Conservation (phyloP, 805 yeast species). For the Myxozyma geophila region DNA sequence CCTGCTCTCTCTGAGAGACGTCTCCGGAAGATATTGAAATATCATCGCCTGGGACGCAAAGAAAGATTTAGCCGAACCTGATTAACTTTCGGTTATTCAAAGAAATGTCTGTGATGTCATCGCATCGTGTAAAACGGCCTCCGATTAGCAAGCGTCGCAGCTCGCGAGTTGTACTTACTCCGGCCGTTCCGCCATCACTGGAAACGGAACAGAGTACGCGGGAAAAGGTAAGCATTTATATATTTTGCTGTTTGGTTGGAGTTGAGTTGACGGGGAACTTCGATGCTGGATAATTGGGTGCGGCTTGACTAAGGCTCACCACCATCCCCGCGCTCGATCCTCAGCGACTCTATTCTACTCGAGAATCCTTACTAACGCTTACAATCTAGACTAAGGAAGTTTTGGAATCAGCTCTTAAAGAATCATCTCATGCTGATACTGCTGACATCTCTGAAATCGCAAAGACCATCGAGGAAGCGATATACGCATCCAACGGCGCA, state of each 20-base stretch:
- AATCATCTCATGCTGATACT: constrained; percentile 1
- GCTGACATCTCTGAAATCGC: constrained; percentile 11
- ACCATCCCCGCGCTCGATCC: neutral
- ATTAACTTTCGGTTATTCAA: neutral
- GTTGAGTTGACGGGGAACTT: neutral
- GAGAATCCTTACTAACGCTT: neutral
- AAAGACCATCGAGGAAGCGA: constrained; percentile 17
- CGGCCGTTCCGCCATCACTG: neutral
- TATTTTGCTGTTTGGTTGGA: neutral
- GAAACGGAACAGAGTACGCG: constrained; percentile 16
- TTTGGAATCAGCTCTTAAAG: constrained; percentile 1
- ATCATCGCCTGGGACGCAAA: too few species aligned
- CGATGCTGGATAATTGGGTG: neutral
- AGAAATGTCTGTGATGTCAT: constrained; percentile 12
- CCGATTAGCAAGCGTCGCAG: constrained; percentile 23
- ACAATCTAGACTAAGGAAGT: neutral
- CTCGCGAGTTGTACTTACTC: constrained; percentile 3
- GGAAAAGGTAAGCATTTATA: constrained; percentile 13
- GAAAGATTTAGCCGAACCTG: too few species aligned
- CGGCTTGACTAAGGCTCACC: neutral
- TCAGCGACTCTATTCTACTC: neutral
- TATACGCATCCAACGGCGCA: constrained; percentile 20
- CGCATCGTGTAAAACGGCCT: constrained; percentile 2
- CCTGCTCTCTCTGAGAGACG: too few species aligned
- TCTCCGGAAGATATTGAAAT: too few species aligned